Percentiles rank a stretch among this genome's conserved stretches.
phyloP scores from a whole-genome alignment of 371 early-diverging fungal species.

The Mortierella sp. region DNA sequence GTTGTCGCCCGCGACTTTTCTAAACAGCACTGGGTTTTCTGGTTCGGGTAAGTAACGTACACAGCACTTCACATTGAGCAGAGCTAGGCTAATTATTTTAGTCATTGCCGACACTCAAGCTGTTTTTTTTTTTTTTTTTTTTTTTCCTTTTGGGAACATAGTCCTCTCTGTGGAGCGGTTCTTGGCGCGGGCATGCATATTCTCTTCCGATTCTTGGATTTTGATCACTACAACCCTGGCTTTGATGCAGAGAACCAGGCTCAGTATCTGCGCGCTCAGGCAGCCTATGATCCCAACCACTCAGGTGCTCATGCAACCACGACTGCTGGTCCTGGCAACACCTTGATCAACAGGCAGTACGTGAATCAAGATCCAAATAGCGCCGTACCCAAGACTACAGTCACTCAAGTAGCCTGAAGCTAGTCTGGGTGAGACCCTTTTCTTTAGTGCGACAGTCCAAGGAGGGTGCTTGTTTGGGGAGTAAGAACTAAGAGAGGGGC shows the following conservation, averaged over 20 bases:
- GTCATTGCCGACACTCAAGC: neutral
- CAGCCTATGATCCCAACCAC: conserved; percentile 6
- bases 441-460: no score
- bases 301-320: neutral
- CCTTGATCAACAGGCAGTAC: neutral
- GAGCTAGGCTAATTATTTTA: conserved; percentile 12
- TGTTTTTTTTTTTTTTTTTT: neutral
- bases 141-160: neutral
- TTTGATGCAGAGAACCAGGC: conserved; percentile 30
- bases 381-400: no score
- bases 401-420: no score
- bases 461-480: no score
- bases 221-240: conserved; percentile 22
- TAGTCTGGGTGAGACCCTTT: no score
- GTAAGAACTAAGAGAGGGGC: no score
- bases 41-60: conserved; percentile 56
- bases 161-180: conserved; percentile 52
- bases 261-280: conserved; percentile 16
- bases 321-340: neutral
- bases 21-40: conserved; percentile 65
- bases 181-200: conserved; percentile 49
- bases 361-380: no score
- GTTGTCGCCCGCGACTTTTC: conserved; percentile 61
- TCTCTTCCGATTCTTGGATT: conserved; percentile 32
- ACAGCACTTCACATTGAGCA: neutral